These are phyloP conservation scores for Bryum argenteum DNA, from an alignment of 225 moss, liverwort and hornwort genomes.

Conservation along the genomic window DNA sequence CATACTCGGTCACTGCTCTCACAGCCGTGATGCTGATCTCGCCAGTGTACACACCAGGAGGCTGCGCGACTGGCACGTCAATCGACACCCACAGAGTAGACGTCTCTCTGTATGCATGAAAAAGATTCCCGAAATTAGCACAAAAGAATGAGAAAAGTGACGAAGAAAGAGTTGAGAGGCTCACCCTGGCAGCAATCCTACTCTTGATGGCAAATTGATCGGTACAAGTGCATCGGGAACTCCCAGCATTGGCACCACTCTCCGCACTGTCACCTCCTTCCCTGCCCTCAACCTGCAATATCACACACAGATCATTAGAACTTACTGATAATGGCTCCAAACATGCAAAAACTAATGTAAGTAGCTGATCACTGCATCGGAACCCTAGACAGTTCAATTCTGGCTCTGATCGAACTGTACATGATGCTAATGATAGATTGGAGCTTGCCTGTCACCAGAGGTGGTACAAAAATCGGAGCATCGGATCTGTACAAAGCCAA, in stretches of 20 bases:
- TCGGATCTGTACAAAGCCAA: slow-evolving; percentile 77
- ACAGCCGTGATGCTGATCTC: slow-evolving; percentile 73
- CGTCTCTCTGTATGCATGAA: slow-evolving; percentile 76
- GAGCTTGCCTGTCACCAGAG: slow-evolving; percentile 69
- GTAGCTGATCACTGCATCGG: neutral
- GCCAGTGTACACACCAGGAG: slow-evolving; percentile 81
- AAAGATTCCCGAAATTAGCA: slow-evolving; percentile 3
- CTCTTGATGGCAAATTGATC: slow-evolving; percentile 58
- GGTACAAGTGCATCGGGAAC: slow-evolving; percentile 96
- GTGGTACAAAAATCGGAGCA: slow-evolving; percentile 75
- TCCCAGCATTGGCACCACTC: slow-evolving; percentile 80
- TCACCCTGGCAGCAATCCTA: slow-evolving; percentile 83
- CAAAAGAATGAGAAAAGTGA: slow-evolving; percentile 3
- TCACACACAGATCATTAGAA: neutral
- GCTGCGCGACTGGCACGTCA: slow-evolving; percentile 76
- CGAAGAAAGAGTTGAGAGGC: slow-evolving; percentile 20
- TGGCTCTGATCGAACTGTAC: slow-evolving; percentile 6
- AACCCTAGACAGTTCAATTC: neutral
- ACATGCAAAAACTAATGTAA: neutral
- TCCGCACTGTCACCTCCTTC: slow-evolving; percentile 71
- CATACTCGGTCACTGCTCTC: slow-evolving; percentile 69
- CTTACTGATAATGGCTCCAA: neutral
- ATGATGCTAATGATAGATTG: neutral
- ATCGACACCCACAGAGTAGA: slow-evolving; percentile 83
- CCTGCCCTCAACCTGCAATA: slow-evolving; percentile 63